Evolutionary conservation across 768 basidiomycete species (phyloP), one percentile per base, ranked within the genome.

Genomic region (Zangia roseola): DNA sequence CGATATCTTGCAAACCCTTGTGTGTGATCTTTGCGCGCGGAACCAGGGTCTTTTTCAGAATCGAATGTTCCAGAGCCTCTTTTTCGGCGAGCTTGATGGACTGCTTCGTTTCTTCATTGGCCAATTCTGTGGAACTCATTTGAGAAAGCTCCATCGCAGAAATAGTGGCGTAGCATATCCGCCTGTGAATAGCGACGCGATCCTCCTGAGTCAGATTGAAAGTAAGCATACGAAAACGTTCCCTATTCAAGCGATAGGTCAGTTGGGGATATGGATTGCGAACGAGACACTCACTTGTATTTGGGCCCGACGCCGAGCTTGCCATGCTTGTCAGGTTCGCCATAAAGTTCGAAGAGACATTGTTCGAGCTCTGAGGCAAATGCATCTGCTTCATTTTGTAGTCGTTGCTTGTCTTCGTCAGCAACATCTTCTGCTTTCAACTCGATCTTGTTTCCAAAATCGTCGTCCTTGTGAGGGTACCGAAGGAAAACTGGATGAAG

Each of bases 1-100:
- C 92, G 60, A 95, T 91, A 60, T 91, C 86, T 74, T 94, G 86
- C 53, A 94, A 70, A 44, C 92, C 92, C 70, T 95, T 95, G 74
- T 94, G 92, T 23, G 92, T 95, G 52, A 92, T 87, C 68, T 94
- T 94, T 45, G 91, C 88, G 30, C 81, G 77, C 28, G 78, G 74
- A 20, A 80, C 76, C 9, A 74, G 71, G 9, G 80, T 74, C 68
- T 86, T 88, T 62, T 82, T 79, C 51, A 94, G 71, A 57, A 94
- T 94, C 8, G 91, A 91, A 66, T 92, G 84, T 64, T 83, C 86
- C 58, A 95, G 71, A 2, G 89, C 82, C 69, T 90, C 89, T 60
- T 89, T 78, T 64, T 92, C 87, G 20, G 88, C 86, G 40, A 81
- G 80, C 63, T 83, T 87, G 62, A 92, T 93, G 44, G 86, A 84